Percentiles rank a stretch among this genome's conserved stretches.
Conservation (phyloP, 495 filamentous ascomycete genomes). For the Trichoderma reesei region DNA sequence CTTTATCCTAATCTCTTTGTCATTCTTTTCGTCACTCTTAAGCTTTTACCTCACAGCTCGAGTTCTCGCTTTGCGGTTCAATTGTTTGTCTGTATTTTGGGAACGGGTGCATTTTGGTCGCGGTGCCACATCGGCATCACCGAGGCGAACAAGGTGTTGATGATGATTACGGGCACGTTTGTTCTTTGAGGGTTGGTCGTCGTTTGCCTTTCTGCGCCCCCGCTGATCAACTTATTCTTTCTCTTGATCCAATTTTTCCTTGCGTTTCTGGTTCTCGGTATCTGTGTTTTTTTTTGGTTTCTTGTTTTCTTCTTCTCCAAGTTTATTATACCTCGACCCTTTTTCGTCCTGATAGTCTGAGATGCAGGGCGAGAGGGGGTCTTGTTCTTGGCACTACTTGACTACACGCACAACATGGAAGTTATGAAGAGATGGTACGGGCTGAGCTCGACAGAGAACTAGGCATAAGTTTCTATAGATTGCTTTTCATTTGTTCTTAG, state of each 20-base stretch:
- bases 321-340: slow-evolving; percentile 3
- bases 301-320: no score
- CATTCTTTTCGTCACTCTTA: background rate
- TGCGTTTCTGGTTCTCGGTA: no score
- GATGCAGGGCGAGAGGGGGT: background rate
- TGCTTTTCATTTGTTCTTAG: slow-evolving; percentile 5
- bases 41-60: background rate
- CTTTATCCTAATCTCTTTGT: background rate
- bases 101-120: slow-evolving; percentile 12
- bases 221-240: background rate
- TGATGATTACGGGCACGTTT: slow-evolving; percentile 9
- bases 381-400: slow-evolving; percentile 7
- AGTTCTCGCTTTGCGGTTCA: background rate
- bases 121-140: slow-evolving; percentile 11
- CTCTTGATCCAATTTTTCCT: no score
- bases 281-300: no score
- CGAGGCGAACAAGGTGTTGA: slow-evolving; percentile 10
- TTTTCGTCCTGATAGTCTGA: background rate
- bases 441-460: slow-evolving; percentile 3
- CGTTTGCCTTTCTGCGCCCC: slow-evolving; percentile 9
- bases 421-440: slow-evolving; percentile 10
- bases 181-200: slow-evolving; percentile 11
- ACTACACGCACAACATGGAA: slow-evolving; percentile 7
- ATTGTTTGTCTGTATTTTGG: slow-evolving; percentile 15
- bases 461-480: slow-evolving; percentile 6